Evolutionary conservation across 495 filamentous ascomycete species (phyloP).

Genomic region (Penicillium crystallinum): DNA sequence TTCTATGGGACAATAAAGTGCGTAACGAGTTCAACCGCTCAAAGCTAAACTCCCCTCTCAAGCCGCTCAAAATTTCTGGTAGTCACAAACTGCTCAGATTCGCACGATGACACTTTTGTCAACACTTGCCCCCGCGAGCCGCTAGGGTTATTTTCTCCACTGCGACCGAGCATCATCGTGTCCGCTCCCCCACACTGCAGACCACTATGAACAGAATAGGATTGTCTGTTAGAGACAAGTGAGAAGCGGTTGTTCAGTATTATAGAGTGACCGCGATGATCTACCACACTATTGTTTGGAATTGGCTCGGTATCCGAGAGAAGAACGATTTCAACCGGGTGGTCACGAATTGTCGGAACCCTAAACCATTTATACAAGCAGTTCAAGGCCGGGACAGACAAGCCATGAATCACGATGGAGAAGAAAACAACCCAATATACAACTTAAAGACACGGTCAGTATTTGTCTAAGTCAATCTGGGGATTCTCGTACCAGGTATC

Average conservation of each 20-base stretch:
- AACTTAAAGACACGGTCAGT: no score
- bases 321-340: conserved; percentile 45
- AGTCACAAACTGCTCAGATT: conserved; percentile 3
- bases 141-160: neutral
- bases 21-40: no score
- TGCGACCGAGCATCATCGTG: no score
- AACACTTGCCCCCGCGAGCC: neutral
- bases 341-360: conserved; percentile 38
- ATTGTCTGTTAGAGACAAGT: neutral
- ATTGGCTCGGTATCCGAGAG: conserved; percentile 46
- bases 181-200: no score
- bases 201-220: neutral
- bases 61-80: neutral
- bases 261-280: conserved; percentile 39
- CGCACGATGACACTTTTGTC: conserved; percentile 5
- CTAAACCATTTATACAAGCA: no score
- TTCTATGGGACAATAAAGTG: no score
- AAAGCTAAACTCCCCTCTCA: no score
- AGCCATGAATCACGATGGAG: no score
- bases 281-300: conserved; percentile 47
- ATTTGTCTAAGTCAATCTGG: no score
- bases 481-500: no score
- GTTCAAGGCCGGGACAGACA: no score
- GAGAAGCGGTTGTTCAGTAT: conserved; percentile 55
- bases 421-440: no score